Evolutionary conservation across 805 yeast genomes (phyloP).

Genomic region (Debaryomyces prosopidis): DNA sequence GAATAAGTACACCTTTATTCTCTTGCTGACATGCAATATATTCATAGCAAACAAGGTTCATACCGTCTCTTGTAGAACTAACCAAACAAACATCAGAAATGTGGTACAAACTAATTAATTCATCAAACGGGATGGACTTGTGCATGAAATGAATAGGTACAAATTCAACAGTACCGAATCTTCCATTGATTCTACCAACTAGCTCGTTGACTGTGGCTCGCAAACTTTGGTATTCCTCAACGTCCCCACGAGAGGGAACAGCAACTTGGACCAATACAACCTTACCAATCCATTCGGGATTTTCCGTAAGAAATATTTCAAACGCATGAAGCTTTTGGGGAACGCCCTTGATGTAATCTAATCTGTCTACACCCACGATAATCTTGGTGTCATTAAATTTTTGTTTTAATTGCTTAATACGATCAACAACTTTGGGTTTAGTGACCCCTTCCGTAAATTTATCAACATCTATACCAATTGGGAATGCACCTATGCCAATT

Average conservation of each 20-base stretch:
- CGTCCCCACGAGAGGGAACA: conserved; percentile 96
- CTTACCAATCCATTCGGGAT: conserved; percentile 98
- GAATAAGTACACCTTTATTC: conserved; percentile 79
- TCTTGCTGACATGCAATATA: conserved; percentile 93
- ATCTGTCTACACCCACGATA: conserved; percentile 94
- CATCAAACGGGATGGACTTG: conserved; percentile 86
- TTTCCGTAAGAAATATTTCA: conserved; percentile 86
- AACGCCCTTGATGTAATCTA: conserved; percentile 96
- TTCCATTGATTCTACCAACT: conserved; percentile 95
- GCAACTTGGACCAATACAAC: conserved; percentile 95
- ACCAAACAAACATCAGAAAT: conserved; percentile 90
- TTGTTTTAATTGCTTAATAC: conserved; percentile 61
- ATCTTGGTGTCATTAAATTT: conserved; percentile 78
- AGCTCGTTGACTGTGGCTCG: conserved; percentile 94
- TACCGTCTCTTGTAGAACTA: conserved; percentile 95
- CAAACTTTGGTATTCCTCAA: conserved; percentile 92
- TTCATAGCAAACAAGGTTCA: conserved; percentile 95
- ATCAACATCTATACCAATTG: conserved; percentile 97
- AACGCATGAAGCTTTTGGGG: conserved; percentile 97
- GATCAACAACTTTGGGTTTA: conserved; percentile 56
- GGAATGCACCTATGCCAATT: conserved; percentile 92
- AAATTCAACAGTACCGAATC: conserved; percentile 94
- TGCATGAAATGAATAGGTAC: conserved; percentile 98
- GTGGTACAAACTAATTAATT: conserved; percentile 83
- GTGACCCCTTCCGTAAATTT: conserved; percentile 80